These are phyloP conservation scores for Erodium maritimum DNA, from an alignment of 345 rosid species.

Conservation along the genomic window DNA sequence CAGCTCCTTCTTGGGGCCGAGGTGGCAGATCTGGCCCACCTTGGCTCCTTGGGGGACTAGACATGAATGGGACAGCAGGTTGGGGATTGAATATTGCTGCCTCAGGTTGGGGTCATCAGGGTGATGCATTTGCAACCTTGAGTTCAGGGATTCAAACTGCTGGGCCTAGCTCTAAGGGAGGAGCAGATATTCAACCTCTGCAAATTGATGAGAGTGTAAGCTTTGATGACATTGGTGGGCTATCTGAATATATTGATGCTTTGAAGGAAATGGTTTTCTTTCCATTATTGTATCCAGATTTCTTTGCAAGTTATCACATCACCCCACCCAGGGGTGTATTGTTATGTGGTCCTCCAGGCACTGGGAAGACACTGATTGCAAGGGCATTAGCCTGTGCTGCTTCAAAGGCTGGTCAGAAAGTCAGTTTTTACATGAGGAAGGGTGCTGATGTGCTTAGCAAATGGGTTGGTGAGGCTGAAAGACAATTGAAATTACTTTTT, in stretches of 20 bases:
- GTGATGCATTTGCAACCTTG: constrained; percentile 63
- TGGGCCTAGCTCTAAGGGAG: constrained; percentile 99
- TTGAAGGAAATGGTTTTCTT: constrained; percentile 99
- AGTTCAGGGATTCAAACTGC: constrained; percentile 94
- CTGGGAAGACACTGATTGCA: constrained; percentile 97
- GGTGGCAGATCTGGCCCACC: constrained; percentile 96
- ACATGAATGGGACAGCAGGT: constrained; percentile 66
- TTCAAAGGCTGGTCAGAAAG: constrained; percentile 99
- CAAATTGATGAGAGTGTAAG: constrained; percentile 91
- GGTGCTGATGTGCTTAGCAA: constrained; percentile 99
- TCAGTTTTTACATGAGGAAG: constrained; percentile 98
- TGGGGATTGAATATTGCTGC: constrained; percentile 93
- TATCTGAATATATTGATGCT: constrained; percentile 85
- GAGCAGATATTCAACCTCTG: constrained; percentile 98
- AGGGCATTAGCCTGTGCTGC: constrained; percentile 99
- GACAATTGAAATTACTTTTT: constrained; percentile 91
- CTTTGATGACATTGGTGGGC: constrained; percentile 96
- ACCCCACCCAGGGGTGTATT: constrained; percentile 97
- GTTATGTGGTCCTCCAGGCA: constrained; percentile 99
- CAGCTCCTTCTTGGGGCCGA: constrained; percentile 87
- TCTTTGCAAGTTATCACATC: constrained; percentile 88
- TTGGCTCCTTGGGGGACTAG: constrained; percentile 96
- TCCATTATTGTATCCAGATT: constrained; percentile 96
- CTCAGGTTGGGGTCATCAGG: constrained; percentile 99
- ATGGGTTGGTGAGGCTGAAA: constrained; percentile 99